phyloP scores from a whole-genome alignment of 148 eudicot genomes.

The Rhododendron molle region DNA sequence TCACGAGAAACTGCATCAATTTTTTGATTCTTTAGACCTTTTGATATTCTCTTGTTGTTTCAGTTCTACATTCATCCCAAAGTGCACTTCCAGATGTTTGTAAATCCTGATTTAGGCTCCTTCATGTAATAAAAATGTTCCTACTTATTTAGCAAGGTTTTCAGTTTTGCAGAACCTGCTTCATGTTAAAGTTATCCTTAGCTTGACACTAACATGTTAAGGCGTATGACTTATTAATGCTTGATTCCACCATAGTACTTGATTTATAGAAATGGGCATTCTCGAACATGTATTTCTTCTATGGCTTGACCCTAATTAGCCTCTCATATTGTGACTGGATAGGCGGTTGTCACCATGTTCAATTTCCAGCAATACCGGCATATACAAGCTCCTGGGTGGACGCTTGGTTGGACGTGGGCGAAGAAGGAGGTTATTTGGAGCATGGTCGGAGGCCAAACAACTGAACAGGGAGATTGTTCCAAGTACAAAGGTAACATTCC shows the following conservation, averaged over 20 bases:
- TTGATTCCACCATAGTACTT: neutral
- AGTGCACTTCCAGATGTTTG: neutral
- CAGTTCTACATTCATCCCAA: neutral
- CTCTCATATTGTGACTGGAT: neutral
- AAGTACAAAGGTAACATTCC: constrained; percentile 42
- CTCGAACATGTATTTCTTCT: neutral
- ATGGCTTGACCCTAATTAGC: neutral
- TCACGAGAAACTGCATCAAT: neutral
- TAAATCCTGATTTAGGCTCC: neutral
- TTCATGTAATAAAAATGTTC: neutral
- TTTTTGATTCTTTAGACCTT: neutral
- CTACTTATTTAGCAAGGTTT: constrained; percentile 1
- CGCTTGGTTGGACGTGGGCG: constrained; percentile 70
- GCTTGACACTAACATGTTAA: neutral
- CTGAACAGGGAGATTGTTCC: constrained; percentile 65
- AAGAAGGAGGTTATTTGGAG: constrained; percentile 63
- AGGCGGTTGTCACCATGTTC: constrained; percentile 53
- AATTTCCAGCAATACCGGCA: constrained; percentile 61
- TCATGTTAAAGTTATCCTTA: neutral
- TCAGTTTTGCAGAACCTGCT: neutral
- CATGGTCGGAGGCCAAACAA: constrained; percentile 59
- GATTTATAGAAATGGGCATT: neutral
- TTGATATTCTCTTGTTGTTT: neutral
- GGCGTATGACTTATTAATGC: neutral
- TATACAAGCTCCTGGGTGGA: constrained; percentile 59